These are phyloP conservation scores for Coemansia sp. DNA, from an alignment of 192 early-diverging fungal genomes.

Conservation along the genomic window DNA sequence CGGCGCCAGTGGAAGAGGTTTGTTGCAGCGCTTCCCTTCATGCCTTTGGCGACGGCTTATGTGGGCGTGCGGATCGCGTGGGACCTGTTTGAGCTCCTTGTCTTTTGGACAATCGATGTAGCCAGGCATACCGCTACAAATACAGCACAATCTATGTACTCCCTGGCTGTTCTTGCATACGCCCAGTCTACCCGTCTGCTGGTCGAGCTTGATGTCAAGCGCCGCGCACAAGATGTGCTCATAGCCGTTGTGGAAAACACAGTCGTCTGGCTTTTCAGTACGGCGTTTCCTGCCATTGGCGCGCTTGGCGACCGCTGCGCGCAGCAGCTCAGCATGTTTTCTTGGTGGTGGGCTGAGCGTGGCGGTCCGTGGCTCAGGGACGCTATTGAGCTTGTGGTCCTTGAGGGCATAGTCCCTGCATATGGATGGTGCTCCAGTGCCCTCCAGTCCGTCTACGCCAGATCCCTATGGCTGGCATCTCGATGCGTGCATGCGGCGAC, in stretches of 20 bases:
- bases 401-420: conserved; percentile 18
- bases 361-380: conserved; percentile 29
- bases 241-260: conserved; percentile 30
- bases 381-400: conserved; percentile 17
- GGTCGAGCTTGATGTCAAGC: conserved; percentile 12
- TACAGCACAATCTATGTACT: neutral
- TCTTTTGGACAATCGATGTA: conserved; percentile 38
- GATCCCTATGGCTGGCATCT: conserved; percentile 21
- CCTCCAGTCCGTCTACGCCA: neutral
- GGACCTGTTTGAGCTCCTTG: conserved; percentile 46
- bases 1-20: conserved; percentile 35
- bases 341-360: conserved; percentile 29
- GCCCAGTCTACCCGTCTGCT: neutral
- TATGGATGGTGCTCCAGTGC: neutral
- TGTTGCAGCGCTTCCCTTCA: conserved; percentile 39
- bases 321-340: neutral
- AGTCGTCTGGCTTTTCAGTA: conserved; percentile 32
- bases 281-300: conserved; percentile 20
- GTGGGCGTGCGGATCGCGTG: conserved; percentile 31
- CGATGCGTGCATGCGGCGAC: conserved; percentile 13
- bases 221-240: conserved; percentile 8
- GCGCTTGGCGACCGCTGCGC: neutral
- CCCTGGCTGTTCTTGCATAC: neutral
- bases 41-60: conserved; percentile 48
- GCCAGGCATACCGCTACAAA: neutral